Base-by-base conservation (phyloP, 306 rosid species). In the Trichosanthes truncata region DNA sequence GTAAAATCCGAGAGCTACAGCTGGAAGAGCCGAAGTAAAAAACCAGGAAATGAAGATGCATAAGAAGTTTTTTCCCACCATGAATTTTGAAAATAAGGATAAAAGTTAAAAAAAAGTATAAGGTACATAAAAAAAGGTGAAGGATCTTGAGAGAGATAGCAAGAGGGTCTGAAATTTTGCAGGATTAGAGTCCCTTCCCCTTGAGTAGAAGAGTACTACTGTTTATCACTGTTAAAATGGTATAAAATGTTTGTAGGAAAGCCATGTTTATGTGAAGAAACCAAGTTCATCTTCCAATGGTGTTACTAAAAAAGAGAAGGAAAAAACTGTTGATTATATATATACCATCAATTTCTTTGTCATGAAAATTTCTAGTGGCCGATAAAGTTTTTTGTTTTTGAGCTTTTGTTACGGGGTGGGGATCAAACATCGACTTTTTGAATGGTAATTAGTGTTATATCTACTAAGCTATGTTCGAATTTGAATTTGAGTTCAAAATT, bases 1-100 rank as follows among this genome's bases (percentile, higher is more conserved):
- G 93, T 81, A 82, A 91, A 87, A 84, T 95, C 96, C 0, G 97
- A 93, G 87, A 86, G 89, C 81, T 86, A 84, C 85, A 84, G 93
- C 87, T 92, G 97, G 93, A 92, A 89, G 82, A 81, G 86, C 79
- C 89, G 84, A 76, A 72, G 73, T 80, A 85, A 84, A 48, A 86
- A 75, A 80, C 79, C 84, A 38, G 89, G 85, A 87, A 89, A 89
- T 82, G 82, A 83, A 82, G 88, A 81, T 93, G 93, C 88, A 91
- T 95, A 93, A 96, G 82, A 86, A 18, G 40, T 25, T 23, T 79
- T 76, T 78, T 62, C 68, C 74, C 79, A 73, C 90, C 91, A 87
- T 86, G 89, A 91, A 86, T 90, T 91, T 92, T 92, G 96, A 96
- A 67, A 68, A 86, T 89, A 5, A 51, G 4, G 15, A 9, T 7